A percentile compares a stretch with the other conserved stretches of the same genome.
Conservation (phyloP, 2,329 filamentous ascomycete species). For the Diaporthe amygdali region DNA sequence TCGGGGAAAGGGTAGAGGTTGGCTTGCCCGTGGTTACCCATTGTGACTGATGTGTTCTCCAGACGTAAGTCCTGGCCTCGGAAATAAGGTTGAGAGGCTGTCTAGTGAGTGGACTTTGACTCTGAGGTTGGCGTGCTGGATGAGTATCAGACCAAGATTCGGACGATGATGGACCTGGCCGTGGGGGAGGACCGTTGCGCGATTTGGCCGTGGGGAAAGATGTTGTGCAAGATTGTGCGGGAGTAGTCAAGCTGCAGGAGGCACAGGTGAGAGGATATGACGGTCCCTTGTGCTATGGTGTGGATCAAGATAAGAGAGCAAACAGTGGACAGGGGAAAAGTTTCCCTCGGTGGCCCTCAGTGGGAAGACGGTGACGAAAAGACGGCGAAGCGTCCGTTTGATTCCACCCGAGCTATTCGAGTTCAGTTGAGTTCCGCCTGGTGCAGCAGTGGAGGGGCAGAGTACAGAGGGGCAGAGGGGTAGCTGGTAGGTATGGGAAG, state of each 20-base stretch:
- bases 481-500: neutral
- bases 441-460: constrained; percentile 6
- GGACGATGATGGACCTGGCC: neutral
- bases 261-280: neutral
- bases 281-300: neutral
- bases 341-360: constrained; percentile 1
- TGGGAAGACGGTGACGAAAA: constrained; percentile 13
- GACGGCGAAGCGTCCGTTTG: constrained; percentile 5
- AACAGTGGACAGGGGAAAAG: constrained; percentile 5
- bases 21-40: constrained; percentile 58
- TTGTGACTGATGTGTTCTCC: constrained; percentile 37
- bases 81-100: neutral
- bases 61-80: neutral
- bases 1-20: constrained; percentile 83
- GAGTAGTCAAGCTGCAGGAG: neutral
- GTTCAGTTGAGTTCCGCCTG: neutral
- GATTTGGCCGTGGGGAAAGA: constrained; percentile 20
- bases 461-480: neutral
- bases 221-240: no score
- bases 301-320: neutral
- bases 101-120: neutral
- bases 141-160: constrained; percentile 1
- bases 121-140: neutral
- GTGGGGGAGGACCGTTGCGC: constrained; percentile 7
- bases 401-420: neutral